Evolutionary conservation across 73 alveolate genomes (phyloP).

Genomic region (Paramecium bursaria): DNA sequence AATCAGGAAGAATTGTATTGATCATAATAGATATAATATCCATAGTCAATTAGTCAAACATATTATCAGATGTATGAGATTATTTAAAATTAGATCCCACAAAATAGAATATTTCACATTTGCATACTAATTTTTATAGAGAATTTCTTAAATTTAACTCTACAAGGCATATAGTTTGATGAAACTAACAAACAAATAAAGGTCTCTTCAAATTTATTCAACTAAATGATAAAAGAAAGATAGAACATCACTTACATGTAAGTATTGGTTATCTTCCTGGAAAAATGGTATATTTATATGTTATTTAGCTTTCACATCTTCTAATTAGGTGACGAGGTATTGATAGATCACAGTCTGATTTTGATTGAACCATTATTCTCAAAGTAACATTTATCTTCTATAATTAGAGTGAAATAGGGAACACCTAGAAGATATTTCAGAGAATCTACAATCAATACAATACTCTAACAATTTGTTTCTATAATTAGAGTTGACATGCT

Average conservation of each 20-base stretch:
- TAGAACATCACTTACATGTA: not conserved
- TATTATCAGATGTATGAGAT: not conserved
- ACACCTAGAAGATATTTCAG: slow-evolving; percentile 25
- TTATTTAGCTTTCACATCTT: slow-evolving; percentile 20
- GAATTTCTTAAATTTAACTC: not conserved
- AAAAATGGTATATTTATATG: not conserved
- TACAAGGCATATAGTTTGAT: not conserved
- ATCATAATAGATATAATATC: not conserved
- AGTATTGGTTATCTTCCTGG: not conserved
- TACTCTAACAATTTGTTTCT: slow-evolving; percentile 19
- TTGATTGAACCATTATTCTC: not conserved
- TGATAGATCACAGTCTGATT: slow-evolving; percentile 26
- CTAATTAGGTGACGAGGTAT: not conserved
- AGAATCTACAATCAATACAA: not conserved
- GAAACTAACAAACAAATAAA: slow-evolving; percentile 3
- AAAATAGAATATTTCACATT: not conserved
- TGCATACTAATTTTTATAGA: slow-evolving; percentile 9
- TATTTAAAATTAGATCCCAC: not conserved
- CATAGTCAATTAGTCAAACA: not conserved
- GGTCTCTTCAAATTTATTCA: not conserved
- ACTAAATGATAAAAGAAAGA: not conserved
- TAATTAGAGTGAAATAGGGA: slow-evolving; percentile 9
- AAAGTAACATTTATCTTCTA: no score
- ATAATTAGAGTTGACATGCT: slow-evolving; percentile 42
- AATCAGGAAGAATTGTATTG: not conserved